Base-by-base conservation (phyloP, 148 eudicot genomes). In the Hydrangea macrophylla region DNA sequence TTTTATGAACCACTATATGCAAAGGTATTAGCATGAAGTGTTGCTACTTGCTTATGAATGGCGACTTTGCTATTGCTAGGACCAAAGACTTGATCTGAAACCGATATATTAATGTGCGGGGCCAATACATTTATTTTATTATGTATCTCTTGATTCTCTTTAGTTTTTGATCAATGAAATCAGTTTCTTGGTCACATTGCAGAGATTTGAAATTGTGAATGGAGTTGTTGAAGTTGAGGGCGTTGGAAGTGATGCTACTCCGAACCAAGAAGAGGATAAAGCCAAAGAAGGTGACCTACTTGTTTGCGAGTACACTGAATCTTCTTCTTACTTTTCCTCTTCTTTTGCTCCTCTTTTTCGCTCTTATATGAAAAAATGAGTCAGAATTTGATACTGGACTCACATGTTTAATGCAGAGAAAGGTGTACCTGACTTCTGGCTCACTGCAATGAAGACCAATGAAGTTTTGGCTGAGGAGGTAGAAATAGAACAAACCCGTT, bases 391-490 rank as follows among this genome's bases (percentile, higher is more conserved):
- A 12, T 42, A 42, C 15, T 42, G 50, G 50, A 42, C 50, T 42
- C 18, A 42, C 39, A 42, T 42, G 13, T 17, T 70, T 9, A 27
- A 31, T 77, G 69, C 86, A 89, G 96, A 73, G 62, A 89, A 86
- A 78, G 96, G 96, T 60, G 96, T 89, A 60, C 92, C 92, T 9
- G 76, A 78, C 64, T 86, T 87, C 70, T 89, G 92, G 96, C 72
- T 89, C n/a, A 84, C 79, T 58, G 96, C 96, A 55, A 73, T 85
- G 92, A 86, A 89, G 80, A 89, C 80, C 57, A 80, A 86, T 73
- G 96, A 86, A 64, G 70, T 85, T 70, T 70, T 86, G 83, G 84
- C 90, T 9, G 96, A 89, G 60, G 89, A 89, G 92, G 96, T 86
- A 26, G 26, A 22, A 48, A n/a, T 11, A 67, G 30, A 6, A 61